Evolutionary conservation across 768 basidiomycete genomes (phyloP).

Genomic region (Agrocybe praecox): DNA sequence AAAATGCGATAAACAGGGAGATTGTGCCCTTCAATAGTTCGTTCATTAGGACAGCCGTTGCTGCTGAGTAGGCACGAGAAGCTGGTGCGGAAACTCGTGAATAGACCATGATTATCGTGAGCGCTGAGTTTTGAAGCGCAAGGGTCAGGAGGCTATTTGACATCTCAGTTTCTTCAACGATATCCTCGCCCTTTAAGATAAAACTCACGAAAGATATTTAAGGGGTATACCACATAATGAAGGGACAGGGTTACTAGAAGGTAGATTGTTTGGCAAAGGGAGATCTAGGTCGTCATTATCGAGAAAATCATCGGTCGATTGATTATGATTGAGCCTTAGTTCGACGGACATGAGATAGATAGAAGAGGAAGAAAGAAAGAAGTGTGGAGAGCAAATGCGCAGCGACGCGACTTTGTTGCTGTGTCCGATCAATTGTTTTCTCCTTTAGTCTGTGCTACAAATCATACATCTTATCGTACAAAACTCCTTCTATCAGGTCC

Average conservation of each 20-base stretch:
- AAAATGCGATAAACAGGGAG: constrained; percentile 83
- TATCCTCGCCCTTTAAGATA: background rate
- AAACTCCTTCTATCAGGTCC: constrained; percentile 55
- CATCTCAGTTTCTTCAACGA: background rate
- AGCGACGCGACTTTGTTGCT: constrained; percentile 7
- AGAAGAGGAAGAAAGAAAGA: constrained; percentile 11
- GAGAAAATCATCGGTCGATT: constrained; percentile 32
- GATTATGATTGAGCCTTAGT: constrained; percentile 25
- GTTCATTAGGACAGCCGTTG: constrained; percentile 90
- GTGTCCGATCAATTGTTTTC: background rate
- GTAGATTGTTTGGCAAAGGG: constrained; percentile 30
- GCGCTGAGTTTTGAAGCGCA: constrained; percentile 87
- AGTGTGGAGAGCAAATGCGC: constrained; percentile 15
- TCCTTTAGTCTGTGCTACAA: constrained; percentile 2
- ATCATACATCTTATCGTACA: constrained; percentile 15
- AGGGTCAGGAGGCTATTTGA: constrained; percentile 72
- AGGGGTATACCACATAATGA: constrained; percentile 70
- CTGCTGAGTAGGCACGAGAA: constrained; percentile 85
- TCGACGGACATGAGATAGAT: constrained; percentile 25
- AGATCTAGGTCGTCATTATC: constrained; percentile 49
- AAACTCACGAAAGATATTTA: constrained; percentile 78
- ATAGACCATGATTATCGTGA: constrained; percentile 97
- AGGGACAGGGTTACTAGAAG: constrained; percentile 39
- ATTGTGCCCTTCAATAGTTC: constrained; percentile 92
- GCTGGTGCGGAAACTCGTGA: constrained; percentile 83